Evolutionary conservation across 192 early-diverging fungal genomes (phyloP), one percentile per base, ranked within the genome.

Genomic region (Podila horticola): DNA sequence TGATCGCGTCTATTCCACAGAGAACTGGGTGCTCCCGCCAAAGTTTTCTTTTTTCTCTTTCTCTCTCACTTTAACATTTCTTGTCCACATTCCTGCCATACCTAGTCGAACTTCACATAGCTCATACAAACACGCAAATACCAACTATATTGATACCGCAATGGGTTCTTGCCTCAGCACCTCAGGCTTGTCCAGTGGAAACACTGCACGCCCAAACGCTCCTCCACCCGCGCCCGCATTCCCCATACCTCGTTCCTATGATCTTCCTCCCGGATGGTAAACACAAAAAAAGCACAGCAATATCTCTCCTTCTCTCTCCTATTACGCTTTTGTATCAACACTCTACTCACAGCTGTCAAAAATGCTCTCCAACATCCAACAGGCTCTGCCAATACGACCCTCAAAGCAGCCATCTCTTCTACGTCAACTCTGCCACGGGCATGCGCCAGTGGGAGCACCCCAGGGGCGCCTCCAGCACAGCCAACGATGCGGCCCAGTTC

Each of bases 241-340:
- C 7, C 74, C 74, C 4, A 69, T 28, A 1, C 74, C 74, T 11
- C 59, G 38, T 26, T 75, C 74, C 30, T 75, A 75, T 30, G 51
- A 64, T 33, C 67, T 75, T 2, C 74, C 74, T 30, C 48, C 62
- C 64, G 74, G 74, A 64, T 75, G 74, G 74, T 75, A 74, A 64
- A n/a, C 19, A n/a, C 24, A 24, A 55, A 50, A 50, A 50, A 50
- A 50, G 6, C 33, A 6, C 33, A 34, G 33, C 3, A 34, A 34
- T 6, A 34, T 20, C 5, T 30, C 7, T 19, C 57, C 19, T 24
- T 33, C 49, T 17, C 20, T 28, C 28, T 52, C 49, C 20, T n/a
- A n/a, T n/a, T n/a, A n/a, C n/a, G n/a, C n/a, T n/a, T n/a, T n/a
- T n/a, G n/a, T n/a, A n/a, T n/a, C n/a, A n/a, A n/a, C n/a, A n/a